Evolutionary conservation across 208 protist species (phyloP).

Genomic region (Wallacemonas sp.): DNA sequence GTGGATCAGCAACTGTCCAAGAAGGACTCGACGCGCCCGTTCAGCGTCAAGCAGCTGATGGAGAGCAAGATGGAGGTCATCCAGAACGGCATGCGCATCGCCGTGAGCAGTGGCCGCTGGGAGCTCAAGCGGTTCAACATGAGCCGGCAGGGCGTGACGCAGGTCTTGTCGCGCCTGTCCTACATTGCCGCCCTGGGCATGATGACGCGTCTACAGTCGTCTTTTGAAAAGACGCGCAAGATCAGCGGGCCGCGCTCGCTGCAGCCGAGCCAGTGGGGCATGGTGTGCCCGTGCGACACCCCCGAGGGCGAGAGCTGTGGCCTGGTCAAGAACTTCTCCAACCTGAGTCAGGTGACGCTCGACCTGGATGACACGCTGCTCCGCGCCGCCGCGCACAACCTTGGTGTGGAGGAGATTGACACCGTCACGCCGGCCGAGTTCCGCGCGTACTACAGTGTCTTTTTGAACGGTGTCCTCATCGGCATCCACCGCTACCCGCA

Average conservation of each 20-base stretch:
- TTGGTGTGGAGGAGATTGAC: slow-evolving; percentile 87
- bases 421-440: slow-evolving; percentile 73
- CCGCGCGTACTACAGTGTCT: slow-evolving; percentile 73
- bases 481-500: slow-evolving; percentile 88
- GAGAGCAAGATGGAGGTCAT: slow-evolving; percentile 96
- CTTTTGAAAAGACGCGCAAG: slow-evolving; percentile 99
- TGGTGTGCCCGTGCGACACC: slow-evolving; percentile 99
- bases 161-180: slow-evolving; percentile 98
- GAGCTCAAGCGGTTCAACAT: slow-evolving; percentile 98
- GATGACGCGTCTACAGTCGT: slow-evolving; percentile 99
- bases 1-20: slow-evolving; percentile 92
- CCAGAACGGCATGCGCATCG: slow-evolving; percentile 96
- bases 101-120: slow-evolving; percentile 97
- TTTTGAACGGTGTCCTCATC: slow-evolving; percentile 84
- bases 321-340: slow-evolving; percentile 99
- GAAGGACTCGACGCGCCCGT: slow-evolving; percentile 82
- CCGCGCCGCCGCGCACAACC: slow-evolving; percentile 65
- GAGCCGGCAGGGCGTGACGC: slow-evolving; percentile 94
- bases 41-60: slow-evolving; percentile 94
- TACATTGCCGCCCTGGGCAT: slow-evolving; percentile 99
- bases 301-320: slow-evolving; percentile 99
- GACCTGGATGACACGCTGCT: slow-evolving; percentile 93
- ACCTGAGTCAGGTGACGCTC: slow-evolving; percentile 98
- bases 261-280: slow-evolving; percentile 99
- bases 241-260: slow-evolving; percentile 94